Percentiles rank a stretch among this genome's conserved stretches.
Conservation (phyloP, 2,329 filamentous ascomycete genomes). For the Paecilomyces formosus region DNA sequence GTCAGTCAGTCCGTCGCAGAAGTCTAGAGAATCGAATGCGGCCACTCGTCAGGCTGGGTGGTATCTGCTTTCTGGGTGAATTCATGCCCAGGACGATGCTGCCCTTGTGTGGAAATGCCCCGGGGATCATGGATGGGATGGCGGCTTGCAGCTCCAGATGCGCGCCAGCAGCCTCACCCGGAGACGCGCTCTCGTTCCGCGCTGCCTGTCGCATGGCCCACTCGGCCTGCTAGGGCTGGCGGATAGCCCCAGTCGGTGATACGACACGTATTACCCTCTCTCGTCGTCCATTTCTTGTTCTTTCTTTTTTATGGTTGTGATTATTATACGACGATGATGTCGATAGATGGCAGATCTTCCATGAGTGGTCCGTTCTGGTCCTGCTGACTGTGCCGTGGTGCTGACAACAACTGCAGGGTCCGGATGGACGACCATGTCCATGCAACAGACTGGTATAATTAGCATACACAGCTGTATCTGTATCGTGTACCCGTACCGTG, state of each 20-base stretch:
- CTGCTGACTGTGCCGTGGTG: not conserved
- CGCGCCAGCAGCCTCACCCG: slow-evolving; percentile 16
- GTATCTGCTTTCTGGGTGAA: not conserved
- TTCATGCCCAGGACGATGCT: not conserved
- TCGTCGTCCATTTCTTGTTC: not conserved
- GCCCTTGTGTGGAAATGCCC: not conserved
- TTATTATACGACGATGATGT: too few species aligned
- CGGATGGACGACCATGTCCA: not conserved
- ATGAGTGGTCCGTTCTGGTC: not conserved
- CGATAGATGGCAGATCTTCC: too few species aligned
- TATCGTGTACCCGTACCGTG: not conserved
- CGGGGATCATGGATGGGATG: slow-evolving; percentile 4
- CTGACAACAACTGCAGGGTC: not conserved
- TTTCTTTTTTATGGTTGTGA: not conserved
- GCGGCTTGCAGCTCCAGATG: slow-evolving; percentile 1
- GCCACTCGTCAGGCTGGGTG: not conserved
- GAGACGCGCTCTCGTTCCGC: slow-evolving; percentile 18
- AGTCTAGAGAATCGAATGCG: not conserved
- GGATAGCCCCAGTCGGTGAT: not conserved
- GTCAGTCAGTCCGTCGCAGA: not conserved
- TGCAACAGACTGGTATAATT: not conserved
- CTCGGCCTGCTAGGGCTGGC: not conserved
- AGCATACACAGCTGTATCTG: not conserved
- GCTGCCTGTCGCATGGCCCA: not conserved
- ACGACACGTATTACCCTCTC: not conserved